Percentiles rank a stretch among this genome's conserved stretches.
phyloP scores from a whole-genome alignment of 352 stramenopile species.

The Halophytophthora batemanensis region DNA sequence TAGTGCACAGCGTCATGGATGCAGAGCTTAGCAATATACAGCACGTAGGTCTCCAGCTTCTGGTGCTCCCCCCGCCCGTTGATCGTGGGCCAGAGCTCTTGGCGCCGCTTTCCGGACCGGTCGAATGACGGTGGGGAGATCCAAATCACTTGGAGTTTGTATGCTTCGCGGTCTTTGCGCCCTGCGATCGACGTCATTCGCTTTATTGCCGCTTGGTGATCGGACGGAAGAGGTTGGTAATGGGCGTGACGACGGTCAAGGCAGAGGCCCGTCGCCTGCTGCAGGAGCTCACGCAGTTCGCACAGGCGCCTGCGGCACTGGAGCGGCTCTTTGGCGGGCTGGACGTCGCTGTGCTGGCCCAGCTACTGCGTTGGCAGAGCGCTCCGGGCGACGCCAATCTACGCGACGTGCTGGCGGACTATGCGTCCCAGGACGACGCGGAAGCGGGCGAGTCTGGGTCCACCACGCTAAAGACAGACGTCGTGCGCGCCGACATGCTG shows the following conservation, averaged over 20 bases:
- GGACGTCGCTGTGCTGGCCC: conserved; percentile 25
- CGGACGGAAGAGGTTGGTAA: too few relatives aligned
- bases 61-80: too few relatives aligned
- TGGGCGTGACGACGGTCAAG: conserved; percentile 21
- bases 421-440: conserved; percentile 16
- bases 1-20: too few relatives aligned
- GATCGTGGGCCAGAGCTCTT: too few relatives aligned
- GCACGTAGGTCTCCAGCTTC: neutral
- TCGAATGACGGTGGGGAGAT: neutral
- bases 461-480: neutral
- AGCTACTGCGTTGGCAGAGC: conserved; percentile 53
- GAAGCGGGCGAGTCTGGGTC: neutral
- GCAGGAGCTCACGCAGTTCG: conserved; percentile 58
- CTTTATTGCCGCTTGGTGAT: too few relatives aligned
- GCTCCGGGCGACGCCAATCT: conserved; percentile 20
- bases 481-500: conserved; percentile 27
- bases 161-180: neutral
- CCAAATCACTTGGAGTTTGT: neutral
- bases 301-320: conserved; percentile 43
- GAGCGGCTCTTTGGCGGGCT: conserved; percentile 39
- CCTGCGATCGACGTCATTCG: neutral
- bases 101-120: too few relatives aligned
- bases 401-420: conserved; percentile 31
- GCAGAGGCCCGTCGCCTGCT: conserved; percentile 40
- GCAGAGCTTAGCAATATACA: conserved; percentile 2